Conservation (phyloP, 257 asterid genomes). For the Scutellaria baicalensis region DNA sequence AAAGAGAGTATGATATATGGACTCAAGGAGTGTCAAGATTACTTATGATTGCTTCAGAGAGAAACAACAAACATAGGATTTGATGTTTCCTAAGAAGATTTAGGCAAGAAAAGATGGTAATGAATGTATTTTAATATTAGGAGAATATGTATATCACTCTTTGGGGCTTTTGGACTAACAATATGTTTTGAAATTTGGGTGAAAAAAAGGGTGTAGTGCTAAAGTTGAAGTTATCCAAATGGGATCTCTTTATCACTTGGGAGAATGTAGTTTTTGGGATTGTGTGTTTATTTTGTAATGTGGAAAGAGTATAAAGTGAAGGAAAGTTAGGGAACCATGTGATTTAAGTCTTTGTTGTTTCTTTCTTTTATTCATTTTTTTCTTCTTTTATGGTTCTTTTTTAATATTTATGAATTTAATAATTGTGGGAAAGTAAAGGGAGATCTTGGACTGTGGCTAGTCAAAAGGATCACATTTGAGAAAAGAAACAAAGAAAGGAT, state of each 20-base stretch:
- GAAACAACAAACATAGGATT: slow-evolving; percentile 45
- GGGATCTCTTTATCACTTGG: slow-evolving; percentile 27
- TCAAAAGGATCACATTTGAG: slow-evolving; percentile 38
- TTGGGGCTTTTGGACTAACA: slow-evolving; percentile 21
- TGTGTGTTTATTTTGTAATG: slow-evolving; percentile 23
- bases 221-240: slow-evolving; percentile 24
- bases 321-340: slow-evolving; percentile 49
- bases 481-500: slow-evolving; percentile 13
- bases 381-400: background rate
- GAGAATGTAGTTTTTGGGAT: slow-evolving; percentile 31
- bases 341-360: slow-evolving; percentile 29
- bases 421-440: slow-evolving; percentile 25
- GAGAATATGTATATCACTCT: slow-evolving; percentile 3
- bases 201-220: slow-evolving; percentile 15
- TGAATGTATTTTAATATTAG: slow-evolving; percentile 4
- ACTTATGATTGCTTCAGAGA: slow-evolving; percentile 69
- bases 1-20: slow-evolving; percentile 88
- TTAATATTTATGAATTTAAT: background rate
- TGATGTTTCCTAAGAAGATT: slow-evolving; percentile 9
- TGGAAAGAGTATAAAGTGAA: slow-evolving; percentile 37
- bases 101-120: background rate
- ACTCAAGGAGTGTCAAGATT: slow-evolving; percentile 92
- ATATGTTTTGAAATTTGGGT: slow-evolving; percentile 23
- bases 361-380: background rate
- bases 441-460: slow-evolving; percentile 46